Conservation (phyloP, 2,329 filamentous ascomycete species). For the Xylaria sp. region DNA sequence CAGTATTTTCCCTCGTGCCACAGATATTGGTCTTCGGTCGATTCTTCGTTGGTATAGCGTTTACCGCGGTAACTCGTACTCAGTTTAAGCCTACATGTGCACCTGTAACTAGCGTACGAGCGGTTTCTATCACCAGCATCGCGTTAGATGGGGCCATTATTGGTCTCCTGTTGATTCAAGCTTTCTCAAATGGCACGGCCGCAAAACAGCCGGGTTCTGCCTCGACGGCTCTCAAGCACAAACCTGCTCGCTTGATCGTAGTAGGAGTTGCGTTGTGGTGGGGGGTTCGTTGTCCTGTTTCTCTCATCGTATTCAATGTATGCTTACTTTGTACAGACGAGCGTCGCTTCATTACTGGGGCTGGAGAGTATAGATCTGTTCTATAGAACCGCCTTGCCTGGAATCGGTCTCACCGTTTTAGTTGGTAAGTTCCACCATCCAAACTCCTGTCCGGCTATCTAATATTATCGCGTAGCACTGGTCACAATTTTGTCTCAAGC, state of each 20-base stretch:
- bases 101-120: constrained; percentile 57
- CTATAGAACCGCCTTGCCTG: constrained; percentile 62
- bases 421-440: constrained; percentile 56
- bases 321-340: constrained; percentile 55
- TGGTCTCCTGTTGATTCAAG: constrained; percentile 54
- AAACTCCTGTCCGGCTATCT: constrained; percentile 4
- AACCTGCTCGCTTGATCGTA: constrained; percentile 56
- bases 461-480: constrained; percentile 49
- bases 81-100: constrained; percentile 65
- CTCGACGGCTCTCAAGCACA: constrained; percentile 50
- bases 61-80: constrained; percentile 65
- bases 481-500: constrained; percentile 55
- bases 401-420: constrained; percentile 60
- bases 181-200: constrained; percentile 53
- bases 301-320: constrained; percentile 24
- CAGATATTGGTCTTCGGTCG: constrained; percentile 61
- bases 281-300: constrained; percentile 55
- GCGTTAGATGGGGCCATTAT: constrained; percentile 60
- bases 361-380: constrained; percentile 56
- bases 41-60: constrained; percentile 64
- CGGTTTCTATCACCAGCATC: constrained; percentile 59
- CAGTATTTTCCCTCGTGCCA: constrained; percentile 54
- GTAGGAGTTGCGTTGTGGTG: constrained; percentile 64
- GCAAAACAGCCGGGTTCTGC: constrained; percentile 42
- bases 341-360: constrained; percentile 63